Conservation (phyloP, 495 filamentous ascomycete species). For the Daldinia bambusicola region DNA sequence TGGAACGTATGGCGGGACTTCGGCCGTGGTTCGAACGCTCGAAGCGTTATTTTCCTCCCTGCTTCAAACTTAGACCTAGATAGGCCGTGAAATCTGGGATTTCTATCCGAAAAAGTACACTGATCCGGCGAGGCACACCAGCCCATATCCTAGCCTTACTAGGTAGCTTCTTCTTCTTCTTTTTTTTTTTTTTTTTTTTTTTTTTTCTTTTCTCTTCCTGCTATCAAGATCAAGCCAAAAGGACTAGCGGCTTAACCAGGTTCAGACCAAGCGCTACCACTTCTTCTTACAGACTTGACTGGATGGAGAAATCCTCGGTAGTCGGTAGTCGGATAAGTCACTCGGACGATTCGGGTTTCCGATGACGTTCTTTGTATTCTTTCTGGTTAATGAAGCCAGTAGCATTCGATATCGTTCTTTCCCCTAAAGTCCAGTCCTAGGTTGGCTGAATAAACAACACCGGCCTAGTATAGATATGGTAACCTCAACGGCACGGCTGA, state of each 20-base stretch:
- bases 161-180: constrained; percentile 3
- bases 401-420: not conserved
- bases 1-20: constrained; percentile 37
- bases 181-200: not conserved
- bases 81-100: constrained; percentile 17
- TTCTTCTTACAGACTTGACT: constrained; percentile 11
- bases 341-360: constrained; percentile 43
- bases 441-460: not conserved
- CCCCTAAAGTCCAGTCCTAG: not conserved
- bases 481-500: constrained; percentile 18
- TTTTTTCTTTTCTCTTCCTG: not conserved
- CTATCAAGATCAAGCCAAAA: constrained; percentile 20
- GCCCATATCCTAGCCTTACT: constrained; percentile 12
- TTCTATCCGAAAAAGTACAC: constrained; percentile 31
- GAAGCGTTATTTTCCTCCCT: constrained; percentile 38
- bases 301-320: constrained; percentile 26
- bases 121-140: constrained; percentile 36
- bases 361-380: constrained; percentile 31
- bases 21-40: constrained; percentile 12
- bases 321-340: constrained; percentile 41
- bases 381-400: not conserved
- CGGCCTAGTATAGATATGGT: constrained; percentile 18
- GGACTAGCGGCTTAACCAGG: constrained; percentile 8
- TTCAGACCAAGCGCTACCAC: not conserved
- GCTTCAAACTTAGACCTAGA: constrained; percentile 26